Percentiles rank a stretch among this genome's conserved stretches.
Conservation (phyloP, 306 rosid species). For the Sphenostylis stenocarpa region DNA sequence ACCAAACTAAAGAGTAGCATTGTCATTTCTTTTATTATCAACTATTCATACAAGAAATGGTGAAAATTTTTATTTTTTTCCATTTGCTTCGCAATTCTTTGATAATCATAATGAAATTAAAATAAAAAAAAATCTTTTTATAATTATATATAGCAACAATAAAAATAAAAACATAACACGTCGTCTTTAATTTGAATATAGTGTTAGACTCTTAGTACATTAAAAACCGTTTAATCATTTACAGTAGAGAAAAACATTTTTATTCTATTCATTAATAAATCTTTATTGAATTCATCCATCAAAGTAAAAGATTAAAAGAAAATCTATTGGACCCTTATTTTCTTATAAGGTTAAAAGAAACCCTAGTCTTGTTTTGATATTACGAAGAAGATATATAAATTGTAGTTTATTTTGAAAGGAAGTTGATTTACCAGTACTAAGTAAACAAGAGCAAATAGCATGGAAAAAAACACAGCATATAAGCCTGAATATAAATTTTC, state of each 20-base stretch:
- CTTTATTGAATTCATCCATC: not conserved
- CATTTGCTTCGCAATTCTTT: not conserved
- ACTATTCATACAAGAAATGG: not conserved
- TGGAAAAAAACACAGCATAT: not conserved
- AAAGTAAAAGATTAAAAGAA: not conserved
- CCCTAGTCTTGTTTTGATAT: no score
- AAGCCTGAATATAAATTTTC: no score
- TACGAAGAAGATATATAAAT: no score
- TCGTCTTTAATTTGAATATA: not conserved
- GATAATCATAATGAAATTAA: not conserved
- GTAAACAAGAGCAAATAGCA: not conserved
- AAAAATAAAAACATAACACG: not conserved
- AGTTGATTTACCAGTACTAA: not conserved
- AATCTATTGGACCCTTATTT: not conserved
- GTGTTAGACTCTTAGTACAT: not conserved
- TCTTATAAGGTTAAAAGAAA: no score
- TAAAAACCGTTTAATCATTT: not conserved
- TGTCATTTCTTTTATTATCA: no score
- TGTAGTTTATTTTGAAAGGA: not conserved
- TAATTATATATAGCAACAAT: not conserved
- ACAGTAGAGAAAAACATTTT: not conserved
- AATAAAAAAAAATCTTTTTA: not conserved
- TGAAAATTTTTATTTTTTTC: not conserved
- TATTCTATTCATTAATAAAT: not conserved
- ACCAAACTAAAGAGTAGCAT: no score